Conservation (phyloP, 129 eudicot genomes). For the Pseudognaphalium luteoalbum region DNA sequence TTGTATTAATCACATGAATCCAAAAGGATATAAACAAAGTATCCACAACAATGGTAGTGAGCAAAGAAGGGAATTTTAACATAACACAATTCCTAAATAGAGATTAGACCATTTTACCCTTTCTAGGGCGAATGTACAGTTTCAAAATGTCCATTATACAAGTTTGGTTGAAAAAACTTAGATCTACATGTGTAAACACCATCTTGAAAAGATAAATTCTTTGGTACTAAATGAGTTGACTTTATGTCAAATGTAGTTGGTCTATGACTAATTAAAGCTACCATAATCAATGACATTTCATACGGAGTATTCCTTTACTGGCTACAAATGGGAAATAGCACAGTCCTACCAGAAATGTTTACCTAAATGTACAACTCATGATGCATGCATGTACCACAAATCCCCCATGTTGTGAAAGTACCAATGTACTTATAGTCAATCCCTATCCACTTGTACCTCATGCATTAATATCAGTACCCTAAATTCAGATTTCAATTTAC, state of each 20-base stretch:
- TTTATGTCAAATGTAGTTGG: constrained; percentile 28
- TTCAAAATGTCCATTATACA: constrained; percentile 18
- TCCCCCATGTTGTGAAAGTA: constrained; percentile 33
- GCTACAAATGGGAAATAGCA: constrained; percentile 30
- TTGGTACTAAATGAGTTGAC: constrained; percentile 43
- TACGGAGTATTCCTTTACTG: constrained; percentile 28
- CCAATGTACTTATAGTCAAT: constrained; percentile 32
- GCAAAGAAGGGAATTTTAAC: background rate
- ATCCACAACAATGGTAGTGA: background rate
- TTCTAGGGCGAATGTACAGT: background rate
- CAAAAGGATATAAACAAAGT: background rate
- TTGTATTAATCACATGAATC: background rate
- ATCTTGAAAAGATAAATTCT: constrained; percentile 39
- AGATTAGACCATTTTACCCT: constrained; percentile 4
- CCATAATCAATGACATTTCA: constrained; percentile 36
- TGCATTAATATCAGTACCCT: constrained; percentile 19
- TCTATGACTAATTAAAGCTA: constrained; percentile 31
- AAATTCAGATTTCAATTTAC: constrained; percentile 10
- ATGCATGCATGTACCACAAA: constrained; percentile 37
- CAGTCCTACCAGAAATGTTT: constrained; percentile 32
- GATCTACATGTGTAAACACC: constrained; percentile 12
- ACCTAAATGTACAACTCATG: constrained; percentile 41
- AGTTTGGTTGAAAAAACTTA: background rate
- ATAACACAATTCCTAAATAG: background rate
- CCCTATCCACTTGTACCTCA: constrained; percentile 29